Evolutionary conservation across 2,329 filamentous ascomycete genomes (phyloP), one percentile per base, ranked within the genome.

Genomic region (Hirsutella thompsonii): DNA sequence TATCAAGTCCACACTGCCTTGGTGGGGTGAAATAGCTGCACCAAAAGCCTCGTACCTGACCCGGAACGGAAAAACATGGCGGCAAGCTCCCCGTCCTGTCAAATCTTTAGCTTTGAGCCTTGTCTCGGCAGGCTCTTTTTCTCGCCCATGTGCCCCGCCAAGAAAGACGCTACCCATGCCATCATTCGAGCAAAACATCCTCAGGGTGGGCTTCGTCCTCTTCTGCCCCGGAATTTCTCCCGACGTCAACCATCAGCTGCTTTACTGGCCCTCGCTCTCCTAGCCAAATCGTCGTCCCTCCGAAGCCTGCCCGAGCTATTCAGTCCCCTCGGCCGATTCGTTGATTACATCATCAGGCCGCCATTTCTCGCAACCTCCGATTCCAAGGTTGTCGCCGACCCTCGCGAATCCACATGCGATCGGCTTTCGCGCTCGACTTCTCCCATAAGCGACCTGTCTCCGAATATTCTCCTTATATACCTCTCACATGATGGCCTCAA

Each of bases 401-500:
- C 14, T n/a, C 21, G 16, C 20, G 33, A 43, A 37, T n/a, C 23
- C 34, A 13, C 41, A 26, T 37, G 38, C 20, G 35, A 19, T 23
- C 30, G 30, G 32, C 3, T 16, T 32, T 34, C 18, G 32, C 32
- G 19, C 30, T 13, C 29, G 18, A 20, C 16, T 11, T 23, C 16
- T 21, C 10, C 32, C 37, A 29, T 26, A 26, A 26, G 6, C 23
- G 23, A 26, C 23, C 32, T 16, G n/a, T 14, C 32, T 33, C 30
- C n/a, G 9, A n/a, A 16, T n/a, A 8, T 26, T 26, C 6, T 18
- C 20, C 40, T 30, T 41, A 30, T 35, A 42, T 41, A 37, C 42
- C 44, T 46, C 43, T 35, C 48, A 40, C 42, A 37, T 21, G 59
- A 90, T 90, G 84, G 80, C 83, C 58, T 62, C 73, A 53, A 78